phyloP scores from a whole-genome alignment of 371 early-diverging fungal genomes.

The Mortierella polycephala region DNA sequence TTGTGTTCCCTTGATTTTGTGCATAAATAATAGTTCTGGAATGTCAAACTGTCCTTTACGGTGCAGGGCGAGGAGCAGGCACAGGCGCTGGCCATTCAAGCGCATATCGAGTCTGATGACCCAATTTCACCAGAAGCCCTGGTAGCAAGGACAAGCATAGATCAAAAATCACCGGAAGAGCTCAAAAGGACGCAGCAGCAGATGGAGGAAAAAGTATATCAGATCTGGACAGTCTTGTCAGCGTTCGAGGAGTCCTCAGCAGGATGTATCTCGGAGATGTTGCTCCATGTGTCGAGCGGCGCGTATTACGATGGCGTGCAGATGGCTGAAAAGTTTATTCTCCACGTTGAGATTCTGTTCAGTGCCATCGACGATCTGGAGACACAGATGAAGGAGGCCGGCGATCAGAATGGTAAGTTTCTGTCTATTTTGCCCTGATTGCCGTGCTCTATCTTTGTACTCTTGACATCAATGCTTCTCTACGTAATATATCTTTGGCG shows the following conservation, averaged over 20 bases:
- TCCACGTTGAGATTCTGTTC: conserved; percentile 94
- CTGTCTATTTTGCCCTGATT: neutral
- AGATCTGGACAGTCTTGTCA: conserved; percentile 92
- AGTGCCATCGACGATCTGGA: conserved; percentile 89
- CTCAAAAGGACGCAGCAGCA: conserved; percentile 65
- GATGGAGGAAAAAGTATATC: conserved; percentile 89
- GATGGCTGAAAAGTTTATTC: conserved; percentile 92
- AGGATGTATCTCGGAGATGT: conserved; percentile 96
- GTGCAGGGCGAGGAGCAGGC: conserved; percentile 25
- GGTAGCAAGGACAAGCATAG: conserved; percentile 26
- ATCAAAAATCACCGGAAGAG: conserved; percentile 58
- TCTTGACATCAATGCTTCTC: neutral
- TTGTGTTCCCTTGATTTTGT: neutral
- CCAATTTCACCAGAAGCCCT: conserved; percentile 4
- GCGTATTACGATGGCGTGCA: conserved; percentile 84
- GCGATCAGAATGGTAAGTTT: conserved; percentile 61
- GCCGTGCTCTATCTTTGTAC: conserved; percentile 4
- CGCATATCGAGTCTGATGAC: conserved; percentile 8
- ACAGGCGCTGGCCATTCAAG: neutral
- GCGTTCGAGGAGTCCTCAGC: conserved; percentile 98
- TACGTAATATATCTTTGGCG: neutral
- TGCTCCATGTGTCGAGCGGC: conserved; percentile 90
- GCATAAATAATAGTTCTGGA: conserved; percentile 74
- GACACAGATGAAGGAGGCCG: conserved; percentile 63
- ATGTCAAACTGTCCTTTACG: conserved; percentile 68